A percentile compares a stretch with the other conserved stretches of the same genome.
Conservation (phyloP, 2,329 filamentous ascomycete species). For the Herpotrichia juniperi region DNA sequence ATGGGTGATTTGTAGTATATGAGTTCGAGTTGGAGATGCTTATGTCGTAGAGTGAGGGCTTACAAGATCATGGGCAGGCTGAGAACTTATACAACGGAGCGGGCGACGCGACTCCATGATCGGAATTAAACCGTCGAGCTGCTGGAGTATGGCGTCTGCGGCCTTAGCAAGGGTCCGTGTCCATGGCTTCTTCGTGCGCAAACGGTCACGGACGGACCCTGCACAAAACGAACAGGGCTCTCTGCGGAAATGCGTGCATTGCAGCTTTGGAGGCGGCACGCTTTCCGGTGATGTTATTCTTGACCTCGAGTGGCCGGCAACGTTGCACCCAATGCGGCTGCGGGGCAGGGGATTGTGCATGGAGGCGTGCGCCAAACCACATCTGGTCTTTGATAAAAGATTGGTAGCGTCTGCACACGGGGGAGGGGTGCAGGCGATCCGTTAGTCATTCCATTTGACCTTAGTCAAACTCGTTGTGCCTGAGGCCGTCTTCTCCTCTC, state of each 20-base stretch:
- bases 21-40: slow-evolving; percentile 21
- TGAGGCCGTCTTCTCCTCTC: slow-evolving; percentile 14
- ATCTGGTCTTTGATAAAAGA: slow-evolving; percentile 41
- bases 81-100: slow-evolving; percentile 40
- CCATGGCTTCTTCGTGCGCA: slow-evolving; percentile 21
- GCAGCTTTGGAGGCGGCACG: slow-evolving; percentile 29
- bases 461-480: slow-evolving; percentile 17
- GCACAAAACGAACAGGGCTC: slow-evolving; percentile 20
- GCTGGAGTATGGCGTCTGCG: slow-evolving; percentile 23
- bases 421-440: slow-evolving; percentile 19
- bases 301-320: slow-evolving; percentile 35
- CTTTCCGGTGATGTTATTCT: slow-evolving; percentile 40
- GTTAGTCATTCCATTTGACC: slow-evolving; percentile 26
- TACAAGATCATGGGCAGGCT: slow-evolving; percentile 37
- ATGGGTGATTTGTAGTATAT: slow-evolving; percentile 1
- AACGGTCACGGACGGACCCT: slow-evolving; percentile 31
- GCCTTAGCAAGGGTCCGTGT: slow-evolving; percentile 26
- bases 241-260: slow-evolving; percentile 30
- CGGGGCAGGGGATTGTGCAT: slow-evolving; percentile 30
- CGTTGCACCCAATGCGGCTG: slow-evolving; percentile 25
- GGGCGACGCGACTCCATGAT: slow-evolving; percentile 22
- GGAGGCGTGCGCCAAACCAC: slow-evolving; percentile 28
- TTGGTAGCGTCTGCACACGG: slow-evolving; percentile 20
- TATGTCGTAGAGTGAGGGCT: slow-evolving; percentile 32
- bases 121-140: slow-evolving; percentile 27